Percentiles rank a stretch among this genome's conserved stretches.
phyloP scores from a whole-genome alignment of 768 basidiomycete species.

The Trametes meyenii region DNA sequence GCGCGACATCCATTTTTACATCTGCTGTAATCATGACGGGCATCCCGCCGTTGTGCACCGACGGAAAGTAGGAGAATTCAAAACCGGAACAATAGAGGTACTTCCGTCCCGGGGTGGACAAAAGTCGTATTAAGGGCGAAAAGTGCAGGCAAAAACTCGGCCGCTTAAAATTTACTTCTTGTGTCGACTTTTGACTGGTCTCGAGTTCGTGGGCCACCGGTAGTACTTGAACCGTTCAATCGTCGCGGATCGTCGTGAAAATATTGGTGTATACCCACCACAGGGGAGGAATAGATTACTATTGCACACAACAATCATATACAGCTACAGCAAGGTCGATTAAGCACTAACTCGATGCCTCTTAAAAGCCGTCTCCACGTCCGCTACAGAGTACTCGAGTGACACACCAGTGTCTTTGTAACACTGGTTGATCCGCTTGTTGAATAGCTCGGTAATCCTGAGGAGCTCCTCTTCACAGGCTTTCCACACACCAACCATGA shows the following conservation, averaged over 20 bases:
- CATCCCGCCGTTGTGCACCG: no score
- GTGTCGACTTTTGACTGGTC: no score
- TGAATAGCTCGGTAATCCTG: conserved; percentile 70
- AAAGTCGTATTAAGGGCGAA: no score
- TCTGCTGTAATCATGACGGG: no score
- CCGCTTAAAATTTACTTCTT: no score
- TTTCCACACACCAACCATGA: conserved; percentile 87
- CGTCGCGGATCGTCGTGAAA: neutral
- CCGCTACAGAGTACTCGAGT: conserved; percentile 72
- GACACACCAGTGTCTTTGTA: conserved; percentile 74
- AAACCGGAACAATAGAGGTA: no score
- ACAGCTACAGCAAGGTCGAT: neutral
- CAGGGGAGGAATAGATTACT: conserved; percentile 12
- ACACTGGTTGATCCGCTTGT: conserved; percentile 70
- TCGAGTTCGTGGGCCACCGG: no score
- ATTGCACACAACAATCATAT: neutral
- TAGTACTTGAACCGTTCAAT: neutral
- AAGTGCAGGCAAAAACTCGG: no score
- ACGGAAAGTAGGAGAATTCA: no score
- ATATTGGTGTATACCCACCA: neutral
- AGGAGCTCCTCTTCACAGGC: conserved; percentile 86
- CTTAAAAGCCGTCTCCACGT: conserved; percentile 81
- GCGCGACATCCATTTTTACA: no score
- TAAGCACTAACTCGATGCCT: conserved; percentile 50
- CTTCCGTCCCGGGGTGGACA: no score